Evolutionary conservation across 352 stramenopile species (phyloP).

Genomic region (Pythium sukuiense): DNA sequence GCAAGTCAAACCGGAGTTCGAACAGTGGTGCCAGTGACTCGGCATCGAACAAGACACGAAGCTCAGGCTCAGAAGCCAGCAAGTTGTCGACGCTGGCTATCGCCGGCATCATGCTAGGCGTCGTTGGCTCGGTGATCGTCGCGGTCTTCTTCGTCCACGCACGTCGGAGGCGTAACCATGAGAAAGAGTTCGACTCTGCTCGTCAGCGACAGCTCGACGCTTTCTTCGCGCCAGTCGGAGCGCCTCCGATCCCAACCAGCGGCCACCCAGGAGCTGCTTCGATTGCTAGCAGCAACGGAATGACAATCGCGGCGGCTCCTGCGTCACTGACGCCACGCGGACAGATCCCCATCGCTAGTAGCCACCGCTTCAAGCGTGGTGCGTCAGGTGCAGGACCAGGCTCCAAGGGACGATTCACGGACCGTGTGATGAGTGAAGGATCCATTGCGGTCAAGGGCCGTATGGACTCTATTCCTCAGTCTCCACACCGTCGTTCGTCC

Average conservation of each 20-base stretch:
- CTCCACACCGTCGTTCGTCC: slow-evolving; percentile 5
- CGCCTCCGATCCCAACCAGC: slow-evolving; percentile 10
- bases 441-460: slow-evolving; percentile 7
- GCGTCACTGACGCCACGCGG: slow-evolving; percentile 7
- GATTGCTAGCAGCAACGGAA: slow-evolving; percentile 17
- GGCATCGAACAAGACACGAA: slow-evolving; percentile 23
- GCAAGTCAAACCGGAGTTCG: slow-evolving; percentile 4
- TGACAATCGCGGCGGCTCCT: slow-evolving; percentile 15
- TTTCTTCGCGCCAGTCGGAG: slow-evolving; percentile 11
- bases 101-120: slow-evolving; percentile 47
- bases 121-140: slow-evolving; percentile 44
- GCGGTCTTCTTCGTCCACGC: slow-evolving; percentile 64
- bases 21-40: not conserved
- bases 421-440: slow-evolving; percentile 14
- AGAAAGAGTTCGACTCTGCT: slow-evolving; percentile 16
- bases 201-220: slow-evolving; percentile 21
- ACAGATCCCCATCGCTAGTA: slow-evolving; percentile 38
- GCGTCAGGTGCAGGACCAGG: not conserved
- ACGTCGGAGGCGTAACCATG: slow-evolving; percentile 27
- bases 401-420: slow-evolving; percentile 12
- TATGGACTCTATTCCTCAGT: slow-evolving; percentile 18
- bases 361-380: slow-evolving; percentile 40
- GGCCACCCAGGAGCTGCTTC: slow-evolving; percentile 19
- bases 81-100: slow-evolving; percentile 18
- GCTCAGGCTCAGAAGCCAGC: slow-evolving; percentile 2